Conservation (phyloP, 2,329 filamentous ascomycete genomes). For the Microcera coccophila region DNA sequence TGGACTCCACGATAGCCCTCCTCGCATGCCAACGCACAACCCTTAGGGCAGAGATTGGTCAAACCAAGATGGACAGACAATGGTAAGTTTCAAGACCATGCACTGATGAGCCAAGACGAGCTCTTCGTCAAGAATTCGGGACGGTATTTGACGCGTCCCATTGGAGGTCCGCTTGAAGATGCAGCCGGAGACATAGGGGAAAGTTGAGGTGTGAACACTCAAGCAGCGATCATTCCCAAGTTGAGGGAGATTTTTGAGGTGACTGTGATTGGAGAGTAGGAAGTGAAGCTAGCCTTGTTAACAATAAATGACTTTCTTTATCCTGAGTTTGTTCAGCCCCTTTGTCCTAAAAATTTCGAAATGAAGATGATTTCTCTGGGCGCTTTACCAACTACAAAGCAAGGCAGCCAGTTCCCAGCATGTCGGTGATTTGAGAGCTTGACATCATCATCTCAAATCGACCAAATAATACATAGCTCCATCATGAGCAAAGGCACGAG, state of each 20-base stretch:
- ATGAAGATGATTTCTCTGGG: not conserved
- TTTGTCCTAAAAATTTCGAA: not conserved
- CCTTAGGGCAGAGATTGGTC: too few relatives aligned
- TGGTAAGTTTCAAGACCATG: too few relatives aligned
- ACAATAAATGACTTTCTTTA: not conserved
- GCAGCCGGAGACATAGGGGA: too few relatives aligned
- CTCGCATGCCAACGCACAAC: too few relatives aligned
- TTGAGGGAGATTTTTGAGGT: not conserved
- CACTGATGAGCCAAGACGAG: too few relatives aligned
- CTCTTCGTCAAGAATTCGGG: too few relatives aligned
- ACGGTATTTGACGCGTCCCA: too few relatives aligned
- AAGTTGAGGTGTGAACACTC: too few relatives aligned
- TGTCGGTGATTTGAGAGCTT: not conserved
- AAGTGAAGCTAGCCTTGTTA: not conserved
- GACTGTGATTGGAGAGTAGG: not conserved
- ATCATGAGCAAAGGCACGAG: not conserved
- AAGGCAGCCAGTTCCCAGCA: not conserved
- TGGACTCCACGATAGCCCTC: too few relatives aligned
- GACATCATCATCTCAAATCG: conserved; percentile 1
- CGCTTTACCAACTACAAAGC: not conserved
- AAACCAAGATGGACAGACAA: too few relatives aligned
- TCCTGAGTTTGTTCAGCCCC: not conserved
- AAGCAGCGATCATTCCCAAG: too few relatives aligned
- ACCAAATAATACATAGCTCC: conserved; percentile 1
- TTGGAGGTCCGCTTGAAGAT: too few relatives aligned